Evolutionary conservation across 805 yeast genomes (phyloP).

Genomic region (Candida adriatica): DNA sequence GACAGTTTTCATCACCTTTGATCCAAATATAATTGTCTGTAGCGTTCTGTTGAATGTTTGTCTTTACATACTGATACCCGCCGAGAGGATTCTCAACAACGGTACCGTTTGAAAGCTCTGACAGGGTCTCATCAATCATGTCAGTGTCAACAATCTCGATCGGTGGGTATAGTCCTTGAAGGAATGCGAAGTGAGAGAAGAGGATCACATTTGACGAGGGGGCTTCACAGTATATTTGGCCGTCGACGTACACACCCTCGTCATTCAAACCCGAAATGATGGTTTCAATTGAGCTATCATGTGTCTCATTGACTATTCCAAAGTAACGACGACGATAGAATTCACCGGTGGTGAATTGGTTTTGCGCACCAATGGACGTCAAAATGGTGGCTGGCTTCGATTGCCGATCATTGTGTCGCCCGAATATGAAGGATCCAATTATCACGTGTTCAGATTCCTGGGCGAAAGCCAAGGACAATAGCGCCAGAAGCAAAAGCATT

Average conservation of each 20-base stretch:
- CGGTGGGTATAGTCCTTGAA: conserved; percentile 44
- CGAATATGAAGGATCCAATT: conserved; percentile 37
- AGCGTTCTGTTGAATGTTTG: conserved; percentile 29
- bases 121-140: conserved; percentile 21
- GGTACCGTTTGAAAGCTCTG: conserved; percentile 35
- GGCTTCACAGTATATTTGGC: conserved; percentile 32
- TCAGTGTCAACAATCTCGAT: conserved; percentile 19
- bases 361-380: conserved; percentile 37
- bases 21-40: conserved; percentile 35
- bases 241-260: conserved; percentile 30
- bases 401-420: conserved; percentile 44
- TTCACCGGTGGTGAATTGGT: conserved; percentile 32
- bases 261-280: conserved; percentile 26
- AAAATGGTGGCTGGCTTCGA: conserved; percentile 37
- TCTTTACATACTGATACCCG: conserved; percentile 41
- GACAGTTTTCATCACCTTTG: conserved; percentile 37
- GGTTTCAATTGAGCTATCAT: conserved; percentile 21
- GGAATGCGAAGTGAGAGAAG: conserved; percentile 35
- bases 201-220: conserved; percentile 30
- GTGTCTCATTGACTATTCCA: conserved; percentile 25
- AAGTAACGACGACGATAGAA: conserved; percentile 38
- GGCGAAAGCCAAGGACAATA: no score
- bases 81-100: conserved; percentile 30
- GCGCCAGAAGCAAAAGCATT: no score
- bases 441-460: conserved; percentile 9